Evolutionary conservation across 2,329 filamentous ascomycete genomes (phyloP).

Genomic region (Cladorrhinum sp.): DNA sequence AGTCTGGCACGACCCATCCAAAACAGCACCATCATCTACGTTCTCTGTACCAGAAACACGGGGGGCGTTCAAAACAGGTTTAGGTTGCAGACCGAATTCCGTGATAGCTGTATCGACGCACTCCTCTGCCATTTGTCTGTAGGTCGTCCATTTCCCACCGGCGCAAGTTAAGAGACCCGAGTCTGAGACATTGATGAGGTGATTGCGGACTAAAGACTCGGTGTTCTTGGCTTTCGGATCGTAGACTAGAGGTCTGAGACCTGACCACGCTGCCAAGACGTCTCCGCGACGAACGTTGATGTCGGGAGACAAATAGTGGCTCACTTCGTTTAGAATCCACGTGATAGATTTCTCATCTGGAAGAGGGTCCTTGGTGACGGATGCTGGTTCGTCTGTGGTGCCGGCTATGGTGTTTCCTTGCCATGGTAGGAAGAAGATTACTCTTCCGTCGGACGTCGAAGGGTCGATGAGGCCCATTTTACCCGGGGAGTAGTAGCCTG

Average conservation of each 20-base stretch:
- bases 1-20: conserved; percentile 72
- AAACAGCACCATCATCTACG: conserved; percentile 67
- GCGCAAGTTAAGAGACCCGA: conserved; percentile 77
- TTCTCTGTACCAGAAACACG: conserved; percentile 65
- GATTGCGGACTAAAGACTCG: conserved; percentile 78
- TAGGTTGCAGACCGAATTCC: conserved; percentile 58
- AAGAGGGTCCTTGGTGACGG: conserved; percentile 65
- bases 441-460: conserved; percentile 76
- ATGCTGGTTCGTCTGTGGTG: conserved; percentile 70
- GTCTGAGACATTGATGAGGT: conserved; percentile 71
- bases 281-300: conserved; percentile 72
- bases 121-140: conserved; percentile 85
- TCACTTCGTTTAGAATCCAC: conserved; percentile 77
- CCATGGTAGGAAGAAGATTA: conserved; percentile 86
- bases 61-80: conserved; percentile 51
- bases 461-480: conserved; percentile 83
- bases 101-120: conserved; percentile 75
- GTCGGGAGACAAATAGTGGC: conserved; percentile 71
- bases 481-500: conserved; percentile 73
- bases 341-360: conserved; percentile 75
- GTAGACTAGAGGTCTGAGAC: conserved; percentile 73
- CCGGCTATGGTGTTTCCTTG: conserved; percentile 83
- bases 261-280: conserved; percentile 77
- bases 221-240: conserved; percentile 80
- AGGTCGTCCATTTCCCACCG: conserved; percentile 86